Conservation (phyloP, 1,139 yeast genomes). For the Blastobotrys niveus region DNA sequence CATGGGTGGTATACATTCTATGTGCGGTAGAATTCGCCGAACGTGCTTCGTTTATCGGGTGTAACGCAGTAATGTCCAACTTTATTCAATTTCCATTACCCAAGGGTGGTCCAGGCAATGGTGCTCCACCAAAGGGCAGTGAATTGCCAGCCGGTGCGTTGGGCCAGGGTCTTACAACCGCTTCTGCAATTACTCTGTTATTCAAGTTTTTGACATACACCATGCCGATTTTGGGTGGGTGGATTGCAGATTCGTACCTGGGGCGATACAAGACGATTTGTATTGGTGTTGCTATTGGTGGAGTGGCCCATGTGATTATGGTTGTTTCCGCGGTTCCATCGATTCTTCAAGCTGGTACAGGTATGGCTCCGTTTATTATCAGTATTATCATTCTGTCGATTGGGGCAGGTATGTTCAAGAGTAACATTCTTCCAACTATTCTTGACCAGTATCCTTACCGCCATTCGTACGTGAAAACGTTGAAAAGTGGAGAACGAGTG, state of each 20-base stretch:
- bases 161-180: constrained; percentile 55
- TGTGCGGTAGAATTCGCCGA: constrained; percentile 78
- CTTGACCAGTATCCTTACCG: constrained; percentile 66
- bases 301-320: constrained; percentile 55
- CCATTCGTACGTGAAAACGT: constrained; percentile 52
- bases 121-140: constrained; percentile 30
- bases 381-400: constrained; percentile 65
- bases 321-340: constrained; percentile 69
- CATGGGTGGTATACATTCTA: constrained; percentile 58
- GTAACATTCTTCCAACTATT: constrained; percentile 71
- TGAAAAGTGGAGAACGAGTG: constrained; percentile 59
- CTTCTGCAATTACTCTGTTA: constrained; percentile 69
- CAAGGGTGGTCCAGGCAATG: constrained; percentile 22
- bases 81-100: constrained; percentile 49
- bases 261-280: constrained; percentile 70
- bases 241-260: constrained; percentile 65
- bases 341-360: constrained; percentile 40
- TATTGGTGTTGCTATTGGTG: constrained; percentile 54
- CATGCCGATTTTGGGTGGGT: constrained; percentile 74
- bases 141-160: constrained; percentile 56
- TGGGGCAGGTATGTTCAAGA: constrained; percentile 79
- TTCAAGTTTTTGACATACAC: constrained; percentile 81
- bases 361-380: constrained; percentile 48
- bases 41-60: constrained; percentile 80
- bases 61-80: constrained; percentile 68